phyloP scores from a whole-genome alignment of 306 rosid genomes.

The Citrullus colocynthis region DNA sequence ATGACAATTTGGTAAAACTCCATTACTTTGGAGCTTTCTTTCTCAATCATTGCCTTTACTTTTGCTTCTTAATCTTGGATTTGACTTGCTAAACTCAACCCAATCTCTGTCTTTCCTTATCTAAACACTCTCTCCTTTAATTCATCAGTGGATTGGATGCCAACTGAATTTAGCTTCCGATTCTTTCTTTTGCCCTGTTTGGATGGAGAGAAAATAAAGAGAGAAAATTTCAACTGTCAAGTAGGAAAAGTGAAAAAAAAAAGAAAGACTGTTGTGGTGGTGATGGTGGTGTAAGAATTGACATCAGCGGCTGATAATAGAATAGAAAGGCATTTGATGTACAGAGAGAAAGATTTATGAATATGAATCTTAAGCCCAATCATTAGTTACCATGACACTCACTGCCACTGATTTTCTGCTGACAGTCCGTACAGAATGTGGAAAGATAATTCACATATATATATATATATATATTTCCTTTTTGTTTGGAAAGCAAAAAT shows the following conservation, averaged over 20 bases:
- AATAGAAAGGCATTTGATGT: neutral
- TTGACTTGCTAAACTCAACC: slow-evolving; percentile 3
- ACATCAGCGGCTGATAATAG: neutral
- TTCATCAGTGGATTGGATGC: slow-evolving; percentile 1
- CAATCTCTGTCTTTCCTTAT: neutral
- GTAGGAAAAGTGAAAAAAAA: neutral
- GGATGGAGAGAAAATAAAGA: neutral
- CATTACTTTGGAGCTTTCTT: neutral
- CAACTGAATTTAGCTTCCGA: neutral
- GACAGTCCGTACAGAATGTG: neutral
- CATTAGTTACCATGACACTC: slow-evolving; percentile 1
- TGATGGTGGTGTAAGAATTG: neutral
- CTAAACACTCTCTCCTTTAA: neutral
- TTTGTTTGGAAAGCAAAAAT: neutral
- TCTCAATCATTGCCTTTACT: slow-evolving; percentile 3
- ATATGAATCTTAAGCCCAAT: neutral
- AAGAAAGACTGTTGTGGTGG: neutral
- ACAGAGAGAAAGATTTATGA: neutral
- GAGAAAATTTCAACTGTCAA: neutral
- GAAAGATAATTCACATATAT: neutral
- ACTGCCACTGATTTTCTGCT: neutral
- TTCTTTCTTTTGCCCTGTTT: neutral
- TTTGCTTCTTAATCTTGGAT: neutral
- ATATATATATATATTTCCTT: neutral
- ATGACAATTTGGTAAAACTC: neutral